Percentiles rank a stretch among this genome's conserved stretches.
phyloP scores from a whole-genome alignment of 2,329 filamentous ascomycete species.

The Hawksworthiomyces lignivorus region DNA sequence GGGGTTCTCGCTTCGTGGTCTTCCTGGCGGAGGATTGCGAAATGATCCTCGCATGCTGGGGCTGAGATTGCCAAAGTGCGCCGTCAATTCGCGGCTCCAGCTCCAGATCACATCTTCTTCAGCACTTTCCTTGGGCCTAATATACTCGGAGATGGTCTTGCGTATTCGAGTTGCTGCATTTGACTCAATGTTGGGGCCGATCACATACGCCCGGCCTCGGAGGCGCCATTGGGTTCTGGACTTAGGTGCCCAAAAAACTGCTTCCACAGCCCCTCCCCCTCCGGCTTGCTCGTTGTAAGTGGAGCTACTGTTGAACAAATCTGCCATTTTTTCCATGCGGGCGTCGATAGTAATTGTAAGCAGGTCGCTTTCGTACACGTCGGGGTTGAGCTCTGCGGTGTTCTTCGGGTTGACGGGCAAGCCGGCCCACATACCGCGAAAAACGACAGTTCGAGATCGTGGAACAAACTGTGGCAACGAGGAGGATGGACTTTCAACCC shows the following conservation, averaged over 20 bases:
- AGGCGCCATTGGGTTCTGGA: constrained; percentile 77
- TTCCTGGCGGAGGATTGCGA: constrained; percentile 63
- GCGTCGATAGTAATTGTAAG: constrained; percentile 89
- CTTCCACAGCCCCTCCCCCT: constrained; percentile 54
- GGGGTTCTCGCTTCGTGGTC: too few relatives aligned
- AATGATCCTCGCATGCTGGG: constrained; percentile 74
- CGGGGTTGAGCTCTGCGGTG: constrained; percentile 61
- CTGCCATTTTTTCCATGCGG: constrained; percentile 79
- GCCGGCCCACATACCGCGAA: constrained; percentile 73
- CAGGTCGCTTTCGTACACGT: constrained; percentile 64
- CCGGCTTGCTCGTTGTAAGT: too few relatives aligned
- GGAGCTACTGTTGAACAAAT: too few relatives aligned
- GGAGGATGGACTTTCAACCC: too few relatives aligned
- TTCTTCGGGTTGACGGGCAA: constrained; percentile 68
- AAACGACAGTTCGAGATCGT: constrained; percentile 72
- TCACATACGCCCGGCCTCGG: constrained; percentile 59
- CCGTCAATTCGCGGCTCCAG: constrained; percentile 72
- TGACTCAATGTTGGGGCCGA: constrained; percentile 24
- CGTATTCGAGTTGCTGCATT: too few relatives aligned
- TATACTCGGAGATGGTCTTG: too few relatives aligned
- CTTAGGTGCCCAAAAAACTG: constrained; percentile 82
- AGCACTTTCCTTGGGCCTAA: too few relatives aligned
- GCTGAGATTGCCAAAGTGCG: constrained; percentile 82
- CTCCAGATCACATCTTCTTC: constrained; percentile 64
- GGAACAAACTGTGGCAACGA: too few relatives aligned